Percentiles rank a stretch among this genome's conserved stretches.
These are phyloP conservation scores for Fraxinus cuspidata DNA, from an alignment of 257 asterid species.

Conservation along the genomic window DNA sequence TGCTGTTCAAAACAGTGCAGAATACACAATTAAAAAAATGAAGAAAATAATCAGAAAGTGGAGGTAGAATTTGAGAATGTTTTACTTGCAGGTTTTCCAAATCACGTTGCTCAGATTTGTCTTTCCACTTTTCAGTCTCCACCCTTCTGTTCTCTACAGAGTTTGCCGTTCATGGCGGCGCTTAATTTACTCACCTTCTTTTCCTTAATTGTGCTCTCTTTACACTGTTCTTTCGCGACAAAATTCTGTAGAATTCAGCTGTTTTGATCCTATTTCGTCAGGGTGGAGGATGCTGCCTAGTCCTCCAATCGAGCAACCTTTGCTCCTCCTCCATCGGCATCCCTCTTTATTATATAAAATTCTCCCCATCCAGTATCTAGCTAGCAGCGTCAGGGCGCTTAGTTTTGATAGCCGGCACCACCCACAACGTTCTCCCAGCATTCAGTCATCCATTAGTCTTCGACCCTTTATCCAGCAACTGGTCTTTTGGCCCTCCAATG, in stretches of 20 bases:
- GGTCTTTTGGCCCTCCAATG: constrained; percentile 63
- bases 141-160: constrained; percentile 50
- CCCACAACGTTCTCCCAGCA: constrained; percentile 57
- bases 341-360: constrained; percentile 60
- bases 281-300: constrained; percentile 56
- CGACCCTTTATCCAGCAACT: constrained; percentile 47
- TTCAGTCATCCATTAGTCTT: constrained; percentile 53
- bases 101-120: constrained; percentile 61
- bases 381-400: constrained; percentile 42
- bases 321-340: constrained; percentile 49
- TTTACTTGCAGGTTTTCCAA: constrained; percentile 65
- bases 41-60: constrained; percentile 8
- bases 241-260: constrained; percentile 41
- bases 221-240: constrained; percentile 44
- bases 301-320: constrained; percentile 45
- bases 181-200: constrained; percentile 52
- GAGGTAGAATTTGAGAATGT: constrained; percentile 14
- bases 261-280: constrained; percentile 63
- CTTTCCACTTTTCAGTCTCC: constrained; percentile 48
- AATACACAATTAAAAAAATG: background rate
- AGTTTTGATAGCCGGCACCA: constrained; percentile 52
- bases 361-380: constrained; percentile 60
- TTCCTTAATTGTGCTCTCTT: constrained; percentile 58
- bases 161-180: constrained; percentile 67
- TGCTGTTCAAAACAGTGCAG: constrained; percentile 28